Evolutionary conservation across 345 rosid species (phyloP).

Genomic region (Leavenworthia alabamica): DNA sequence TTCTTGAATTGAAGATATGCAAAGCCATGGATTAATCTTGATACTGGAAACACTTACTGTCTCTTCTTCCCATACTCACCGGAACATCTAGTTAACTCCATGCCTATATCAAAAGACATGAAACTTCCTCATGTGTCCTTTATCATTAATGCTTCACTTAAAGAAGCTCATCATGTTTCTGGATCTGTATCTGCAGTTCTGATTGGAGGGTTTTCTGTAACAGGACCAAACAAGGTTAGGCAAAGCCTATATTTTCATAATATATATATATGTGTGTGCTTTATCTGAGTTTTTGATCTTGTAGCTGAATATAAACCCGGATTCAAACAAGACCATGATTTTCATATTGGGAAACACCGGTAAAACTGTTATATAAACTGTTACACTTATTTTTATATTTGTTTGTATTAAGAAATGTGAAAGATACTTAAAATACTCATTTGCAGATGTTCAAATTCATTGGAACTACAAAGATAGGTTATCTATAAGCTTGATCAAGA

Average conservation of each 20-base stretch:
- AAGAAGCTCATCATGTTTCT: conserved; percentile 47
- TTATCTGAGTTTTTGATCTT: conserved; percentile 15
- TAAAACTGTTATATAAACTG: conserved; percentile 19
- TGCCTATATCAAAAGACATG: conserved; percentile 44
- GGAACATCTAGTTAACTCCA: conserved; percentile 67
- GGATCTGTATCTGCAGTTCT: conserved; percentile 84
- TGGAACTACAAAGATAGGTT: conserved; percentile 46
- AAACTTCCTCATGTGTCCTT: conserved; percentile 55
- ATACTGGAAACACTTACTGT: conserved; percentile 49
- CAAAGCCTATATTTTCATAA: conserved; percentile 3
- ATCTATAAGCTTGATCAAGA: conserved; percentile 37
- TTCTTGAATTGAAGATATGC: conserved; percentile 54
- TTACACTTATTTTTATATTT: neutral
- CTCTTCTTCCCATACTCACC: conserved; percentile 88
- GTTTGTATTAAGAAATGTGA: neutral
- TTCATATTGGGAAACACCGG: conserved; percentile 79
- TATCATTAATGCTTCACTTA: conserved; percentile 51
- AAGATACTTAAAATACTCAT: neutral
- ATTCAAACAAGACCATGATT: conserved; percentile 51
- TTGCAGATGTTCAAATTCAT: conserved; percentile 63
- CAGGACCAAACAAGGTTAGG: conserved; percentile 58
- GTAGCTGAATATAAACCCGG: conserved; percentile 62
- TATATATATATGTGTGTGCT: neutral
- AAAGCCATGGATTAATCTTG: conserved; percentile 65
- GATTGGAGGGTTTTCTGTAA: conserved; percentile 77